These are phyloP conservation scores for Pseudogymnoascus sp. DNA, from an alignment of 2,329 filamentous ascomycete species.

Conservation along the genomic window DNA sequence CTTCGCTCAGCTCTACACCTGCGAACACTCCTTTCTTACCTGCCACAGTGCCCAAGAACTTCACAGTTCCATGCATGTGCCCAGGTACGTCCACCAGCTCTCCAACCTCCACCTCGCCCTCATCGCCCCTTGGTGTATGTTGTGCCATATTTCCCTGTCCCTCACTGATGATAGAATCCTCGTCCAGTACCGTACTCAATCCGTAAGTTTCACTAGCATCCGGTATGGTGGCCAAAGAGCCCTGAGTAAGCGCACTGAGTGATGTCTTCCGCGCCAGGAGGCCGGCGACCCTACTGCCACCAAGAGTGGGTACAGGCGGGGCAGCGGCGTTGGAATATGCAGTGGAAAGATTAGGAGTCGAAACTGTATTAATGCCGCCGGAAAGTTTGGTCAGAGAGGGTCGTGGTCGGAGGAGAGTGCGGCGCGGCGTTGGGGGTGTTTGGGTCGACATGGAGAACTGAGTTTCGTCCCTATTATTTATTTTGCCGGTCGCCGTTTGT, in stretches of 20 bases:
- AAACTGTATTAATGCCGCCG: constrained; percentile 42
- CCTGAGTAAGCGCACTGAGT: constrained; percentile 60
- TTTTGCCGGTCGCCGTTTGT: constrained; percentile 10
- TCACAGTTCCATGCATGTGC: constrained; percentile 83
- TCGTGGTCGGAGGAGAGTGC: constrained; percentile 30
- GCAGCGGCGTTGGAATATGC: constrained; percentile 20
- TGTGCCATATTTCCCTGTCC: constrained; percentile 42
- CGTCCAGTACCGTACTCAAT: constrained; percentile 48
- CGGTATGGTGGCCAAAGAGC: constrained; percentile 58
- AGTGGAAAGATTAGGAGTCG: constrained; percentile 52
- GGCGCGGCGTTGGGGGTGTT: constrained; percentile 24
- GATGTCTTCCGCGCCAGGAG: constrained; percentile 64
- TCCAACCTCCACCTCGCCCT: constrained; percentile 61
- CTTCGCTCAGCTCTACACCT: constrained; percentile 78
- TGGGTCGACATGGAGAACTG: constrained; percentile 18
- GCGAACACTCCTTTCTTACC: constrained; percentile 90
- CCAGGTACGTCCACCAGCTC: constrained; percentile 88
- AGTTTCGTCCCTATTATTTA: constrained; percentile 12
- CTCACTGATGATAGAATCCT: constrained; percentile 33
- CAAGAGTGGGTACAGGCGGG: constrained; percentile 5
- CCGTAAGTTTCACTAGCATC: constrained; percentile 61
- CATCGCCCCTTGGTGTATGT: constrained; percentile 47
- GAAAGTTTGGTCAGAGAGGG: constrained; percentile 21
- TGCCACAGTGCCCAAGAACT: constrained; percentile 78
- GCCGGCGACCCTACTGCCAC: constrained; percentile 19